Base-by-base conservation (phyloP, 257 asterid genomes). In the Pogostemon cablin region DNA sequence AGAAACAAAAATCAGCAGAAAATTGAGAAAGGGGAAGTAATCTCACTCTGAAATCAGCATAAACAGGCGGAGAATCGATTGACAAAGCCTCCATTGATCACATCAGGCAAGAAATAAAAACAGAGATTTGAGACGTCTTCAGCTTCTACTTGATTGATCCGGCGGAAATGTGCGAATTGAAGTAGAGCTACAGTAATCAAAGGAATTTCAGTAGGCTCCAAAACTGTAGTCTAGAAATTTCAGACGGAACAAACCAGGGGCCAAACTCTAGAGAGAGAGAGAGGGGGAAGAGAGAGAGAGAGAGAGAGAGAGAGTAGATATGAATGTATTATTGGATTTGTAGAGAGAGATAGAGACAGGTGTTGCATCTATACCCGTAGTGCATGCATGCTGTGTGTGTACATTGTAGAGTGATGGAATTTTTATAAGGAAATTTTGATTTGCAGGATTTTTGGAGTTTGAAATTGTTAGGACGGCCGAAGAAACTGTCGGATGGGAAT, bases 51-150 rank as follows among this genome's bases (percentile, higher is more conserved):
- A 73, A 82, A 73, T 81, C 83, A 54, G 55, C 72, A 43, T 79
- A 77, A 67, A 82, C 75, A 66, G 87, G 76, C 67, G 12, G 77
- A 66, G 91, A 80, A 69, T 71, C 76, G 68, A 80, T 72, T 32
- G 78, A 64, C 67, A 84, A 65, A 53, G 82, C 81, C 42, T 82
- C 95, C 95, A 85, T 87, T 40, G 68, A 72, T 71, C 69, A 50
- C 74, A 75, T 50, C 64, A 50, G 9, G 15, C 12, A 37, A 72
- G 20, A 0, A 48, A 46, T 43, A 58, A 32, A 50, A 58, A 7
- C 32, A 75, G 62, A 59, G 53, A 15, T 10, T 53, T 6, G 57
- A 69, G 34, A 42, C 52, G 10, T 17, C 47, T 67, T 72, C 58
- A 11, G 7, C 34, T 37, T 34, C 50, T 65, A 56, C 25, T 47